Base-by-base conservation (phyloP, 306 rosid genomes). In the Lotus japonicus region DNA sequence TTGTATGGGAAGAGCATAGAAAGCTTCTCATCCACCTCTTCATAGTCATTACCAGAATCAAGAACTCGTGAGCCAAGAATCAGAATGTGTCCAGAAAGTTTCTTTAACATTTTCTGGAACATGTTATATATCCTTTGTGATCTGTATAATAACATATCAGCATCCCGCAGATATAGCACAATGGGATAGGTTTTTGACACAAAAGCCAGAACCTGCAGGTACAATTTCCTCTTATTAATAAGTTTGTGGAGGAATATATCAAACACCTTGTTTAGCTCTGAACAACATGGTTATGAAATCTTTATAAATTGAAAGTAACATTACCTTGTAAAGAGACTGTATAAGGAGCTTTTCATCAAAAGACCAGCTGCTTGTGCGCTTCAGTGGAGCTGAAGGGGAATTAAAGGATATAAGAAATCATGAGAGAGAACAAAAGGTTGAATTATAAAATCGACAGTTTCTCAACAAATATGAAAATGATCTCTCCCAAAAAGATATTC, bases 341-440 rank as follows among this genome's bases (percentile, higher is more conserved):
- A 90, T 80, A 49, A 95, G 86, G 72, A 95, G 89, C 72, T 75
- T 90, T 79, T 95, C 99, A 7, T 95, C 96, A 46, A 95, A 90
- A 41, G 95, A 83, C 99, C 96, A 95, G 80, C 97, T 90, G 80
- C 79, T 80, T 49, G 82, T 77, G 80, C 84, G 96, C 83, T 77
- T 94, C 70, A 82, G 82, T 71, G 88, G 73, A 68, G 74, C 96
- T 95, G 69, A 55, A 77, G 12, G 57, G 54, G 66, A 31, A 53
- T 62, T 31, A 56, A 31, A 53, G 35, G 17, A 33, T 21, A 39
- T n/a, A 59, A 41, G 4, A 23, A 18, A 63, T 14, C 31, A 21
- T 26, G 39, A 66, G 12, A 65, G 23, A 51, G 42, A 13, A 50
- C 2, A 38, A 0, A 9, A 38, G 5, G 36, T 7, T 26, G 4